Percentiles rank a stretch among this genome's conserved stretches.
Conservation (phyloP, 2,329 filamentous ascomycete species). For the Monosporascus sp. region DNA sequence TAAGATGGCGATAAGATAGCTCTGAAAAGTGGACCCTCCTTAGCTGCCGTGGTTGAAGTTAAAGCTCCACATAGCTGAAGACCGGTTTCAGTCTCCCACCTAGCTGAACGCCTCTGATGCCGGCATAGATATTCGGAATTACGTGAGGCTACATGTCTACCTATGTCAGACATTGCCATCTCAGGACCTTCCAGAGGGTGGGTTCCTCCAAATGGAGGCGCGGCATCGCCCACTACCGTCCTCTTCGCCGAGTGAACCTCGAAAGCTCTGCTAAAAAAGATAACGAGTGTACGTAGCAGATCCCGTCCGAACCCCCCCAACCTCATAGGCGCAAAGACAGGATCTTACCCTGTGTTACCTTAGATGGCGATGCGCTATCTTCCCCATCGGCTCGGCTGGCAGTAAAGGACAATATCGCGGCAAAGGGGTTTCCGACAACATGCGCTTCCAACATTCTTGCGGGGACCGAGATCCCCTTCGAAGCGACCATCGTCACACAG, state of each 20-base stretch:
- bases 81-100: too few relatives aligned
- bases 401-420: slow-evolving; percentile 75
- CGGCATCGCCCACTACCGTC: slow-evolving; percentile 7
- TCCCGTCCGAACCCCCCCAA: background rate
- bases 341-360: too few relatives aligned
- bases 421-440: slow-evolving; percentile 63
- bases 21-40: background rate
- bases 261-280: background rate
- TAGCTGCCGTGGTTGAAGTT: background rate
- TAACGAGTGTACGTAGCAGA: background rate
- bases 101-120: too few relatives aligned
- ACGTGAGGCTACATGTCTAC: slow-evolving; percentile 27
- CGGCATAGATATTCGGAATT: background rate
- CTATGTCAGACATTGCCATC: slow-evolving; percentile 24
- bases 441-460: slow-evolving; percentile 73
- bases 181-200: slow-evolving; percentile 22
- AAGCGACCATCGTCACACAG: slow-evolving; percentile 72
- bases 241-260: slow-evolving; percentile 5
- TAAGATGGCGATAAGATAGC: too few relatives aligned
- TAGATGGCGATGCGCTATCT: too few relatives aligned
- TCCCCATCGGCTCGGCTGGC: slow-evolving; percentile 37
- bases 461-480: slow-evolving; percentile 69
- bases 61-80: background rate
- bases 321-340: too few relatives aligned
- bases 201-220: slow-evolving; percentile 18